phyloP scores from a whole-genome alignment of 2,329 filamentous ascomycete genomes.

The Aspergillus niger region DNA sequence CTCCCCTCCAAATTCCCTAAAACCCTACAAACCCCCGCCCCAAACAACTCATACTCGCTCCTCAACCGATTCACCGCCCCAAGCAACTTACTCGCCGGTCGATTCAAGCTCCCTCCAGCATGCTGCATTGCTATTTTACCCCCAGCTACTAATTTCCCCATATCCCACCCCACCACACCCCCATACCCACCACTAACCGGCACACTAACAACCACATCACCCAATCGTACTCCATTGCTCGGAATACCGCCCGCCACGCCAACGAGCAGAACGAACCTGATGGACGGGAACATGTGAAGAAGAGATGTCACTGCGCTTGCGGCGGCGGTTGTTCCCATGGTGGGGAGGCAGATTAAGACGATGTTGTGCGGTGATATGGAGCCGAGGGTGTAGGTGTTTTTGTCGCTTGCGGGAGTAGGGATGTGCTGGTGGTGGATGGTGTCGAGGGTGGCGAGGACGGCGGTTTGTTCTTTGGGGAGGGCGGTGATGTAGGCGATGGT shows the following conservation, averaged over 20 bases:
- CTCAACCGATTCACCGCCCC: too few relatives aligned
- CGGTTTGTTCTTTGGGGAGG: background rate
- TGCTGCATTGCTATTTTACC: too few relatives aligned
- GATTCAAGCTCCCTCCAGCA: too few relatives aligned
- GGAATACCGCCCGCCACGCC: constrained; percentile 32
- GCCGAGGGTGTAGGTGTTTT: constrained; percentile 23
- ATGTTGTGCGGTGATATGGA: constrained; percentile 24
- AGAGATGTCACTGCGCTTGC: constrained; percentile 23
- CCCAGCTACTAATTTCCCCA: background rate
- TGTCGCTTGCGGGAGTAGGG: constrained; percentile 12
- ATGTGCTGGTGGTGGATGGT: constrained; percentile 17
- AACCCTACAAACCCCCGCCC: too few relatives aligned
- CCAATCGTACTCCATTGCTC: constrained; percentile 24
- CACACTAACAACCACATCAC: constrained; percentile 30
- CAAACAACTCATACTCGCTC: too few relatives aligned
- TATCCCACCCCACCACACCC: constrained; percentile 19
- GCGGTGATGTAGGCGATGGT: background rate
- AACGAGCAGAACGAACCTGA: constrained; percentile 28
- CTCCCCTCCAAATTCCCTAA: too few relatives aligned
- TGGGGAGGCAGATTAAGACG: constrained; percentile 24
- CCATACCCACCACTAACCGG: constrained; percentile 19
- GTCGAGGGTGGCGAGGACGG: constrained; percentile 22
- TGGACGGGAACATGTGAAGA: constrained; percentile 21
- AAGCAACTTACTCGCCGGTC: too few relatives aligned
- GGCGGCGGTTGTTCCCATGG: constrained; percentile 21